Percentiles rank a stretch among this genome's conserved stretches.
These are phyloP conservation scores for Verticillium nonalfalfae DNA, from an alignment of 2,329 filamentous ascomycete species.

Conservation along the genomic window DNA sequence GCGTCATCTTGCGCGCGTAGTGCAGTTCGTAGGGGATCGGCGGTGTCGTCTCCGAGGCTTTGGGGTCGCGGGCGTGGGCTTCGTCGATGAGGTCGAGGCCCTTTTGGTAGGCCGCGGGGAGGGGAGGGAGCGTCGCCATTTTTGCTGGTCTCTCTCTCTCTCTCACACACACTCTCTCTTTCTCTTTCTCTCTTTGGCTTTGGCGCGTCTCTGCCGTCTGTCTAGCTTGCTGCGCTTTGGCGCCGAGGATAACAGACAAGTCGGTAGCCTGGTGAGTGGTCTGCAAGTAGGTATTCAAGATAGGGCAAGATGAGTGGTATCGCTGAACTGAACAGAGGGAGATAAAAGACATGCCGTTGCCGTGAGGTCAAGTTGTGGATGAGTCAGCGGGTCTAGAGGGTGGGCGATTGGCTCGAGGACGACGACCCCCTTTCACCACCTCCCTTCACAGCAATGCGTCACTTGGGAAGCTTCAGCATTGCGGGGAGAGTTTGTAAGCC, in stretches of 20 bases:
- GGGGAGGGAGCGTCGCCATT: conserved; percentile 17
- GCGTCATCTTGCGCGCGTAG: conserved; percentile 75
- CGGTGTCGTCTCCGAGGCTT: conserved; percentile 30
- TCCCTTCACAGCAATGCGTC: too few species aligned
- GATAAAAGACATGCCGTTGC: too few species aligned
- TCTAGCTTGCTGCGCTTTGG: background rate
- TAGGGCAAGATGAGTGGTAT: too few species aligned
- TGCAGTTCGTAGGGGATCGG: conserved; percentile 69
- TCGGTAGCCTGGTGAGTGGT: background rate
- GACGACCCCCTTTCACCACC: too few species aligned
- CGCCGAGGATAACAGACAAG: too few species aligned
- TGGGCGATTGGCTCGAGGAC: too few species aligned
- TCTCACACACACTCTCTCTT: too few species aligned
- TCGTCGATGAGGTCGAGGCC: conserved; percentile 67
- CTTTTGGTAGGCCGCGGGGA: conserved; percentile 33
- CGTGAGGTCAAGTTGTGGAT: background rate
- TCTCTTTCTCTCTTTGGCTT: background rate
- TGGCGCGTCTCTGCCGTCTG: too few species aligned
- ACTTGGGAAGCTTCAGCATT: too few species aligned
- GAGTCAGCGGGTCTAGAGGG: background rate
- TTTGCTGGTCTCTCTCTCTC: background rate
- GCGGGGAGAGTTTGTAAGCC: too few species aligned
- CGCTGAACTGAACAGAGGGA: too few species aligned
- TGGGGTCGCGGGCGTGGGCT: conserved; percentile 38
- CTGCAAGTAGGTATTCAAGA: background rate